Conservation (phyloP, 169 alveolate species). For the Ichthyophthirius multifiliis region DNA sequence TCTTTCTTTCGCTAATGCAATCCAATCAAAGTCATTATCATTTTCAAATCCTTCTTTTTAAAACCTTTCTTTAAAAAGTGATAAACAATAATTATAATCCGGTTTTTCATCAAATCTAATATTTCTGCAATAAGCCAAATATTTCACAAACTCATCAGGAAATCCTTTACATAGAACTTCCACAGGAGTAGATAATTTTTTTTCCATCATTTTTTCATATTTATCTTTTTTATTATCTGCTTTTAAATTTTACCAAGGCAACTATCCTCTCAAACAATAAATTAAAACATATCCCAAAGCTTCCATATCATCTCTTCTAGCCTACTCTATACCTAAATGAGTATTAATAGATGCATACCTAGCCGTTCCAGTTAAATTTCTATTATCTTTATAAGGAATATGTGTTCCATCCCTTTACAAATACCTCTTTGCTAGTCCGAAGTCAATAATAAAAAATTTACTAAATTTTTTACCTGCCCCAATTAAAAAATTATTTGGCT, state of each 20-base stretch:
- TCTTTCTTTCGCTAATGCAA: neutral
- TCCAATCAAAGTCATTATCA: constrained; percentile 42
- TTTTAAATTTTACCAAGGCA: constrained; percentile 49
- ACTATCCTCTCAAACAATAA: constrained; percentile 43
- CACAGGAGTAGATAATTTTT: constrained; percentile 52
- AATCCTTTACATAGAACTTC: constrained; percentile 64
- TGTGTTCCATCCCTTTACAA: constrained; percentile 27
- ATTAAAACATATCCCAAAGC: constrained; percentile 45
- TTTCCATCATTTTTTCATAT: constrained; percentile 46
- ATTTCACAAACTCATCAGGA: constrained; percentile 58
- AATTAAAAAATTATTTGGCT: constrained; percentile 77
- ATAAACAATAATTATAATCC: constrained; percentile 56
- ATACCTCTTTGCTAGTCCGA: constrained; percentile 77
- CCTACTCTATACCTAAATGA: constrained; percentile 47
- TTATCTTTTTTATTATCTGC: constrained; percentile 47
- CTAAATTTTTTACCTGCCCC: constrained; percentile 53
- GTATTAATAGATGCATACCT: constrained; percentile 50
- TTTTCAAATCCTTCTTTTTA: constrained; percentile 28
- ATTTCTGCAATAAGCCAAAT: constrained; percentile 64
- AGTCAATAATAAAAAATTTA: constrained; percentile 67
- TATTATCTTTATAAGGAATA: constrained; percentile 37
- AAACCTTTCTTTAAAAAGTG: constrained; percentile 41
- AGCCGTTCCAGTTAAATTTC: constrained; percentile 54
- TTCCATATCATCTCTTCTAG: constrained; percentile 57
- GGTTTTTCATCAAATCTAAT: constrained; percentile 75